Evolutionary conservation across 2,329 filamentous ascomycete species (phyloP), one percentile per base, ranked within the genome.

Genomic region (Truncatella angustata): DNA sequence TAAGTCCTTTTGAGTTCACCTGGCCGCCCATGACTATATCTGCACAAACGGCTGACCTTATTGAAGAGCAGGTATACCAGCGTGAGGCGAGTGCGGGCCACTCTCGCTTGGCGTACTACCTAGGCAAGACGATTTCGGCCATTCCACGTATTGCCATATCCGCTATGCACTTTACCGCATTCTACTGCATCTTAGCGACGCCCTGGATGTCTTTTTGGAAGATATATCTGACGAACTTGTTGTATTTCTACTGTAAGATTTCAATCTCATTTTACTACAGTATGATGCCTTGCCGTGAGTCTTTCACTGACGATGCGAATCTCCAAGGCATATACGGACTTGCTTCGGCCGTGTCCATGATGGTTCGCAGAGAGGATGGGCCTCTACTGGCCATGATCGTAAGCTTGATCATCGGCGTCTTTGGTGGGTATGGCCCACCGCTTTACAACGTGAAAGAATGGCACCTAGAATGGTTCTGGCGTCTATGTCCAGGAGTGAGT

Each of bases 361-460:
- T 30, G 12, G 42, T 45, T 14, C 21, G 18, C 23, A 45, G 28
- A 32, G 42, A 45, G 23, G 28, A 45, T 45, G 28, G 42, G 23
- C 42, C 42, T 16, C 18, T 30, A 20, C 18, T 45, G 20, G 18
- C 12, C 28, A 45, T 20, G 42, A 45, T 45, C 12, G 42, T 45
- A 16, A 45, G 42, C 28, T 20, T 45, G 28, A 20, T 45, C n/a
- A 20, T 45, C 18, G 42, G 42, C 23, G 42, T 45, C 12, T 45
- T 45, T 32, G 42, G 42, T n/a, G 42, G 42, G 23, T 45, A 45
- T 24, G 42, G 42, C 42, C 42, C 42, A 24, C 42, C 42, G 11
- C 42, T 45, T 30, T 16, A 45, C 18, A 45, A 45, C 30, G 42
- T 45, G 12, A 45, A 45, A 45, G 20, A 30, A 30, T 45, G 42